Evolutionary conservation across 2,329 filamentous ascomycete genomes (phyloP).

Genomic region (Cercospora sojina): DNA sequence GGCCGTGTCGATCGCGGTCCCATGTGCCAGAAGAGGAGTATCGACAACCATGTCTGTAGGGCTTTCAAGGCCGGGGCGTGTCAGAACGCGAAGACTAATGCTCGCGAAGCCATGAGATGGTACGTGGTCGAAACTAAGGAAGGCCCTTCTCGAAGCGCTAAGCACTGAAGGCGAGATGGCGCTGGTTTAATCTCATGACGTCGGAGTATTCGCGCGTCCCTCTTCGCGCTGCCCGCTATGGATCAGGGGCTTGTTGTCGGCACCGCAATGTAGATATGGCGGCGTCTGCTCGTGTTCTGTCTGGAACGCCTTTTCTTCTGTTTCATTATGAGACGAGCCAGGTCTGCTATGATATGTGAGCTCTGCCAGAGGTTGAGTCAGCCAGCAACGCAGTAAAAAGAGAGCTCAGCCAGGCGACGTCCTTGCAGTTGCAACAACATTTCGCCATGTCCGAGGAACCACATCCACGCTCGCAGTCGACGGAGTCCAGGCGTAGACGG

Average conservation of each 20-base stretch:
- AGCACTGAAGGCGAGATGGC: not conserved
- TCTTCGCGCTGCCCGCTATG: not conserved
- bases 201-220: not conserved
- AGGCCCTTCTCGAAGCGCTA: not conserved
- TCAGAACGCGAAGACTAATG: not conserved
- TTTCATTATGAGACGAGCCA: not conserved
- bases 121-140: not conserved
- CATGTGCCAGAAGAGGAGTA: not conserved
- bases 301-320: not conserved
- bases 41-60: not conserved
- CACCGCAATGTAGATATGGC: not conserved
- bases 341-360: slow-evolving; percentile 1
- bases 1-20: not conserved
- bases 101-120: not conserved
- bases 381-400: not conserved
- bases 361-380: not conserved
- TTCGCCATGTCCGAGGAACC: not conserved
- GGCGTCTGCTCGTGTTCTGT: not conserved
- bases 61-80: not conserved
- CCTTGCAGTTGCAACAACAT: not conserved
- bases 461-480: not conserved
- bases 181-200: not conserved
- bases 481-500: not conserved
- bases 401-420: not conserved
- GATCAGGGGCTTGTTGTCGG: not conserved